Evolutionary conservation across 2,329 filamentous ascomycete species (phyloP), one percentile per base, ranked within the genome.

Genomic region (Cladophialophora immunda): DNA sequence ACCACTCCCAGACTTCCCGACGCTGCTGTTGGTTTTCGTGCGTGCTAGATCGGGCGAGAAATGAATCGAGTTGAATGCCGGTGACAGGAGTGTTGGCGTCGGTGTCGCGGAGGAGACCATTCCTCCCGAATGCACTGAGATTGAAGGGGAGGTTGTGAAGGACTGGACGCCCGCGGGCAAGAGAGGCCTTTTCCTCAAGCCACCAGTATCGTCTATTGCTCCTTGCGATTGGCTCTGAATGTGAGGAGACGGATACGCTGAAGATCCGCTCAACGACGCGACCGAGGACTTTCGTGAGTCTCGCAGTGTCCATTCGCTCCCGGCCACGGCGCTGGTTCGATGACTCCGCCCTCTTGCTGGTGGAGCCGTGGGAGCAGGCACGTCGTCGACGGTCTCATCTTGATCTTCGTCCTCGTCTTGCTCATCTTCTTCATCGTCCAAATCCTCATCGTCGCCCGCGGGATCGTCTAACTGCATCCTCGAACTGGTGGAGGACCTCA

Each of bases 121-220:
- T 15, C 75, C 75, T 1, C 76, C 75, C 9, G 45, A 50, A 19
- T 25, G 45, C 19, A 25, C 45, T 4, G 45, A 13, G 0, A 75
- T 50, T n/a, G 56, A 41, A 6, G 80, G 79, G 15, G 80, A 81
- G 27, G 74, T 72, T 50, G 78, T 76, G 11, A 73, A 69, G n/a
- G 77, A 78, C 36, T 74, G 75, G 19, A 73, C 68, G 32, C 73
- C 72, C n/a, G 69, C 74, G 4, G 74, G 71, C 13, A 65, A 62
- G 58, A 74, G 71, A 8, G 68, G 65, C 7, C 56, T 58, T 47
- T 64, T 60, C 50, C 56, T 64, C 34, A 29, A 30, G n/a, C 53
- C 15, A 29, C 38, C 45, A 63, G 67, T 27, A 30, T 68, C 54
- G 64, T 69, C 64, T 50, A 68, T 13, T 64, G 47, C 65, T 25